Conservation (phyloP, 306 rosid species). For the Quercus aquifolioides region DNA sequence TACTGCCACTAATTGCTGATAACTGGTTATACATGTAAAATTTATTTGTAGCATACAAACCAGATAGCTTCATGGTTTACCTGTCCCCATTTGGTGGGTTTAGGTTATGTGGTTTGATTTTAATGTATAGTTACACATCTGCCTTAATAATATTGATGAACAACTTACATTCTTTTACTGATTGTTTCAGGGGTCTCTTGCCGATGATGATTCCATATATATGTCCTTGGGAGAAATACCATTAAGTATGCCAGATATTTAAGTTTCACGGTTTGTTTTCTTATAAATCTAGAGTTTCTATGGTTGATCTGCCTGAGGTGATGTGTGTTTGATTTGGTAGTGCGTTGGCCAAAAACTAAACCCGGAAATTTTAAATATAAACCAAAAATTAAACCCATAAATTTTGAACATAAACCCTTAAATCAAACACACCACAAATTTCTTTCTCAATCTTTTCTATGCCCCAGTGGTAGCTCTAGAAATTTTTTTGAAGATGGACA, state of each 20-base stretch:
- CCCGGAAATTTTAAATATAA: no score
- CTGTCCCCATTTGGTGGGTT: neutral
- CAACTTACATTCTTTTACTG: slow-evolving; percentile 17
- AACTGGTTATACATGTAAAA: neutral
- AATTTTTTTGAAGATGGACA: no score
- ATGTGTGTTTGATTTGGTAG: no score
- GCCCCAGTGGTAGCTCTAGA: no score
- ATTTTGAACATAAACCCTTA: no score
- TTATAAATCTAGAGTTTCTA: slow-evolving; percentile 19
- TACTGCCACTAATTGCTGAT: slow-evolving; percentile 34
- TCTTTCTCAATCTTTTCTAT: no score
- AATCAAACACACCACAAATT: no score
- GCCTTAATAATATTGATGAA: slow-evolving; percentile 8
- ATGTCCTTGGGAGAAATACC: slow-evolving; percentile 95
- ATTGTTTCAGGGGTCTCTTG: slow-evolving; percentile 74
- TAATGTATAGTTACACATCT: neutral
- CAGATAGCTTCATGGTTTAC: slow-evolving; percentile 26
- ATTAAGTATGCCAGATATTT: slow-evolving; percentile 69
- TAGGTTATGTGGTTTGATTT: neutral
- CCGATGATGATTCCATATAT: slow-evolving; percentile 89
- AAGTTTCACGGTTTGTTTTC: slow-evolving; percentile 42
- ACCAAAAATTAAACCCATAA: no score
- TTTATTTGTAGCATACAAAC: neutral
- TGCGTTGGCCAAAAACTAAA: no score
- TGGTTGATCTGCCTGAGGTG: no score